Base-by-base conservation (phyloP, 768 basidiomycete species). In the Ramaria sp. region DNA sequence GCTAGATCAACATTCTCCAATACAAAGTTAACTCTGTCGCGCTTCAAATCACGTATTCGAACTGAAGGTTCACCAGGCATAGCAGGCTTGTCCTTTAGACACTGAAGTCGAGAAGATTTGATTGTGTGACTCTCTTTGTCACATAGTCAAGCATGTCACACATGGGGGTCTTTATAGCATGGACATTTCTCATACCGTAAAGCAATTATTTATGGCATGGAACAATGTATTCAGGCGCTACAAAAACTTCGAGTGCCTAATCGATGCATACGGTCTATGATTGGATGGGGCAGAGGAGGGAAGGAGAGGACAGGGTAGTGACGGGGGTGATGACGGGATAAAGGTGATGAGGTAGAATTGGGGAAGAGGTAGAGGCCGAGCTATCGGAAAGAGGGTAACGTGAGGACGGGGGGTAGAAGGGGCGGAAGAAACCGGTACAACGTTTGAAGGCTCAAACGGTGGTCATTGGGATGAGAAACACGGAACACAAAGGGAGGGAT, bases 1-100 rank as follows among this genome's bases (percentile, higher is more conserved):
- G 88, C 89, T 64, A 97, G 77, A 70, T 98, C 94, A 36, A 97
- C 94, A 78, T 96, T 95, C 66, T 91, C 87, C 10, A 99, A 73
- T 12, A 94, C 84, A 63, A 98, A 98, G 63, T 90, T 86, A 58
- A 93, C 90, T 57, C 79, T 75, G 64, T 95, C 89, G 63, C 79
- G 81, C 64, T 88, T 83, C 51, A 95, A 71, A 60, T 91, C 84
- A 53, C 89, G 83, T 66, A 92, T 91, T 52, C 83, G 80, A 20
- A 92, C 86, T 50, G 54, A 58, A 30, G 61, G 59, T 30, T 63
- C 53, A 27, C 42, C 27, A 16, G 53, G 42, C 53, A 55, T 55
- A 16, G 20, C 24, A 36, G 9, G 7, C 20, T 50, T 24, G 5
- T 5, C 30, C 30, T 32, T 34, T 34, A 9, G 13, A 34, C 13